These are phyloP conservation scores for Lophiotrema nucula DNA, from an alignment of 495 filamentous ascomycete genomes.

Conservation along the genomic window DNA sequence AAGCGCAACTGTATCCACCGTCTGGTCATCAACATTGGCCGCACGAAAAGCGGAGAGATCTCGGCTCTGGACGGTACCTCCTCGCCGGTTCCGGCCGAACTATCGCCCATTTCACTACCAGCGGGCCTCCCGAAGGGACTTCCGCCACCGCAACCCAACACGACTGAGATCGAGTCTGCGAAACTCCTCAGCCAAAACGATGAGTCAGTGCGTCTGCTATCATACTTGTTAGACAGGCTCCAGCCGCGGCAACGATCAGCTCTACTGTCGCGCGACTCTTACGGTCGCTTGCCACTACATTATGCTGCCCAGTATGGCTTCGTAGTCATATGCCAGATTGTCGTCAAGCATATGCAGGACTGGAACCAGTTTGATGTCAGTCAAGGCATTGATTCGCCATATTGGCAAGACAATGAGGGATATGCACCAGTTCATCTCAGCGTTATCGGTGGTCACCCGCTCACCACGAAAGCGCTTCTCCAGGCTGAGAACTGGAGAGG, in stretches of 20 bases:
- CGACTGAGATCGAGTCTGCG: constrained; percentile 42
- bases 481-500: constrained; percentile 74
- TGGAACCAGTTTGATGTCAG: constrained; percentile 85
- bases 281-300: constrained; percentile 85
- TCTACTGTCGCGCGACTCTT: constrained; percentile 66
- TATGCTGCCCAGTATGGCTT: constrained; percentile 96
- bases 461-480: constrained; percentile 77
- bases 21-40: constrained; percentile 83
- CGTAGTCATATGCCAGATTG: constrained; percentile 77
- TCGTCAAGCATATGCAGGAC: constrained; percentile 81
- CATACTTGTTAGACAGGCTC: constrained; percentile 69
- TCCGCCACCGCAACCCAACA: constrained; percentile 52
- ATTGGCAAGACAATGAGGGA: constrained; percentile 92
- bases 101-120: constrained; percentile 71
- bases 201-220: constrained; percentile 69
- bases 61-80: constrained; percentile 45
- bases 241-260: constrained; percentile 66
- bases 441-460: constrained; percentile 85
- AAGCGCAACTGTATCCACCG: constrained; percentile 90
- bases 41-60: constrained; percentile 64
- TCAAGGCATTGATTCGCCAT: constrained; percentile 76
- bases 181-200: constrained; percentile 66
- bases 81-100: constrained; percentile 53
- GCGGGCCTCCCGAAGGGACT: constrained; percentile 64
- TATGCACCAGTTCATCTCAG: constrained; percentile 88